These are phyloP conservation scores for Trametes maxima DNA, from an alignment of 768 basidiomycete species.

Conservation along the genomic window DNA sequence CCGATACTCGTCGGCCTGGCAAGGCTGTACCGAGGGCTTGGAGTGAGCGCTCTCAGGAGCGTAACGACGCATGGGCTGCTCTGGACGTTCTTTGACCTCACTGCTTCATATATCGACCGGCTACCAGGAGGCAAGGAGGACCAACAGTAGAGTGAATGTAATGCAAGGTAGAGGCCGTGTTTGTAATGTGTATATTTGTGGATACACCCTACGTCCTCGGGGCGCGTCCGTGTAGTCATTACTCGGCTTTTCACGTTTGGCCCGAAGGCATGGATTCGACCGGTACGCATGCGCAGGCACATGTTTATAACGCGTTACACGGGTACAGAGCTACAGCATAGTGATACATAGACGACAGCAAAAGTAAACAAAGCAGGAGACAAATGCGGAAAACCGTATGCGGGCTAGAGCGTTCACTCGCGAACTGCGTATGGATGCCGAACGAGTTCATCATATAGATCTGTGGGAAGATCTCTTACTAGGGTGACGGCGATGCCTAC, in stretches of 20 bases:
- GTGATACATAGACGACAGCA: constrained; percentile 16
- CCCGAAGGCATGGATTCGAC: neutral
- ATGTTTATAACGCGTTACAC: neutral
- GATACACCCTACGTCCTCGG: neutral
- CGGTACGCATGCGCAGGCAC: neutral
- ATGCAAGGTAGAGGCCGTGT: constrained; percentile 6
- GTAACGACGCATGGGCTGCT: constrained; percentile 92
- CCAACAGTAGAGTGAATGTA: constrained; percentile 10
- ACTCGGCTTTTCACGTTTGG: neutral
- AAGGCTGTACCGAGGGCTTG: constrained; percentile 90
- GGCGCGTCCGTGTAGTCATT: neutral
- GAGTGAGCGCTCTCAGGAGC: constrained; percentile 89
- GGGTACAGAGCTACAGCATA: constrained; percentile 16
- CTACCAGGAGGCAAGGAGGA: constrained; percentile 38
- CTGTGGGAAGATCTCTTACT: constrained; percentile 86
- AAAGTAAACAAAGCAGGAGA: constrained; percentile 3
- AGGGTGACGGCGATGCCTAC: constrained; percentile 94
- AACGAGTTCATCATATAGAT: constrained; percentile 87
- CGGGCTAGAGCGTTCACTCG: constrained; percentile 3
- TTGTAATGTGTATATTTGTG: constrained; percentile 22
- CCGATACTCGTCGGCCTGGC: constrained; percentile 75
- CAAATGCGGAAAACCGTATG: neutral
- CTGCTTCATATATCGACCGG: constrained; percentile 70
- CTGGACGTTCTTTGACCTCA: constrained; percentile 92
- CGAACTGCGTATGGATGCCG: constrained; percentile 76